A percentile compares a stretch with the other conserved stretches of the same genome.
phyloP scores from a whole-genome alignment of 2,329 filamentous ascomycete genomes.

The Colletotrichum chlorophyti region DNA sequence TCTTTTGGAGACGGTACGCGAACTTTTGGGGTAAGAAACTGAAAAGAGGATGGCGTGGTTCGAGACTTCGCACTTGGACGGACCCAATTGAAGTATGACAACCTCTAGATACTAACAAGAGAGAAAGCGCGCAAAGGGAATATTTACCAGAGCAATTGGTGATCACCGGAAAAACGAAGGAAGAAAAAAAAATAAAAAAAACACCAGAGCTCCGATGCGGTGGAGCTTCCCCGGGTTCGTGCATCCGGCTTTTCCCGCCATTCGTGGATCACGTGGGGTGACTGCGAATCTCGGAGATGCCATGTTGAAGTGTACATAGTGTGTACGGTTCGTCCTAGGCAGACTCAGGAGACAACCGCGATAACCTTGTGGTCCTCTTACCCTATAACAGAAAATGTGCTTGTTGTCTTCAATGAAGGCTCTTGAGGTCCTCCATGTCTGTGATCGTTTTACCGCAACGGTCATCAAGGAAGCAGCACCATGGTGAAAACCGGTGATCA shows the following conservation, averaged over 20 bases:
- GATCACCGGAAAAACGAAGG: not conserved
- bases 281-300: no score
- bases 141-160: not conserved
- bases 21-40: not conserved
- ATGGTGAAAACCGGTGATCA: no score
- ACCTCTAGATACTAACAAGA: not conserved
- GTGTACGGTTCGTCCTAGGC: no score
- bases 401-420: no score
- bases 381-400: no score
- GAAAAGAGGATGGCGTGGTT: constrained; percentile 1
- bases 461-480: no score
- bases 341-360: no score
- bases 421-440: no score
- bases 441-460: no score
- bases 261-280: no score
- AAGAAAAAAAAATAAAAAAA: constrained; percentile 1
- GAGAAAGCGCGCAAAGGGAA: not conserved
- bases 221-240: not conserved
- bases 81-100: constrained; percentile 9
- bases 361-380: no score
- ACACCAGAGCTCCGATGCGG: constrained; percentile 2
- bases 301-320: no score
- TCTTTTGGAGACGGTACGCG: constrained; percentile 2
- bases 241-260: not conserved
- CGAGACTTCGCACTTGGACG: not conserved